These are phyloP conservation scores for Speleostelium caveatum DNA, from an alignment of 78 protist species.

Conservation along the genomic window DNA sequence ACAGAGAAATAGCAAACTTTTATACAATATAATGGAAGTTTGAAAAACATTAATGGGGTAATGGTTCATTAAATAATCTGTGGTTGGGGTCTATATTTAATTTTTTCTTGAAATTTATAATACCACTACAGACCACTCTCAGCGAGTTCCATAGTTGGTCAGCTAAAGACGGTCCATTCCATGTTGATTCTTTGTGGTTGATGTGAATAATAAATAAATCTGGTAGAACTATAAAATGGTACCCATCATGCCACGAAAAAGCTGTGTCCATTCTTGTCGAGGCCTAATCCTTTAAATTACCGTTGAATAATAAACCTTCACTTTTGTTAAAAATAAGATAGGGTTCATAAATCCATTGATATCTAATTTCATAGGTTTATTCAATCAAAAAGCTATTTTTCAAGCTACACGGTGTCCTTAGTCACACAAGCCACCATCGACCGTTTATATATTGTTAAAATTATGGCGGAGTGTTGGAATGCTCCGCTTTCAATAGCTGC, in stretches of 20 bases:
- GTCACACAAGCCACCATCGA: slow-evolving; percentile 55
- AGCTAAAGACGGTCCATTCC: slow-evolving; percentile 40
- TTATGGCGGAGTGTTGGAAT: too few species aligned
- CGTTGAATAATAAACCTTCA: slow-evolving; percentile 28
- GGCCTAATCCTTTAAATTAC: slow-evolving; percentile 53
- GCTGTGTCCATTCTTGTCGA: slow-evolving; percentile 45
- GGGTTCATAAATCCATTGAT: slow-evolving; percentile 76
- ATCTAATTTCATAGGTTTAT: slow-evolving; percentile 26
- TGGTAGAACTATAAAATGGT: slow-evolving; percentile 34
- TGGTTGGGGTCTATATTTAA: too few species aligned
- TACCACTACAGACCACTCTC: slow-evolving; percentile 38
- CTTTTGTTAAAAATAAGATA: slow-evolving; percentile 33
- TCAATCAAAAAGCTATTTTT: too few species aligned
- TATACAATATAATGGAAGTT: too few species aligned
- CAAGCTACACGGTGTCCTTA: too few species aligned
- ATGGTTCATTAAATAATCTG: too few species aligned
- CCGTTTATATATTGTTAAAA: too few species aligned
- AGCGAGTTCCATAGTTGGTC: slow-evolving; percentile 49
- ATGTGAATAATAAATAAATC: slow-evolving; percentile 38
- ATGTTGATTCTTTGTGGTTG: slow-evolving; percentile 25
- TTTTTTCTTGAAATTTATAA: too few species aligned
- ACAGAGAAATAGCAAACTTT: too few species aligned
- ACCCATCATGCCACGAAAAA: slow-evolving; percentile 59
- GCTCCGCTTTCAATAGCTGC: too few species aligned
- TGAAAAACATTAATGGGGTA: too few species aligned